Percentiles rank a stretch among this genome's conserved stretches.
phyloP scores from a whole-genome alignment of 352 stramenopile genomes.

The Pythium grandisporangium region DNA sequence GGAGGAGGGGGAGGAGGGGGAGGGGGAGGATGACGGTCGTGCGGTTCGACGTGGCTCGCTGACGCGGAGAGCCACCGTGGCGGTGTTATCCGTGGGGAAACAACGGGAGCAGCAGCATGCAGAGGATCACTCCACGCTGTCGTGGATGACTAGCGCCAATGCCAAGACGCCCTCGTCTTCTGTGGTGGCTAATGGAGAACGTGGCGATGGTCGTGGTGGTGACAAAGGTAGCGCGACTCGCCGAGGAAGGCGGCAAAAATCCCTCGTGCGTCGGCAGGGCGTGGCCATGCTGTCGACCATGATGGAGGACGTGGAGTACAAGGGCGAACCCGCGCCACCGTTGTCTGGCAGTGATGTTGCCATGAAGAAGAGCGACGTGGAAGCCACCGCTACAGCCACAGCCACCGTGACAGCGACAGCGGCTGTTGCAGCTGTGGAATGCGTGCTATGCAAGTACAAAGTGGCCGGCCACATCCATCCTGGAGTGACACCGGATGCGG shows the following conservation, averaged over 20 bases:
- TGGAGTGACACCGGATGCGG: conserved; percentile 4
- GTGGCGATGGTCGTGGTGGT: too few species aligned
- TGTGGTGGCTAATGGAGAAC: too few species aligned
- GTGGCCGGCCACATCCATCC: conserved; percentile 11
- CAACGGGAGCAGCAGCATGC: too few species aligned
- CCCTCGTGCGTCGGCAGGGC: conserved; percentile 6
- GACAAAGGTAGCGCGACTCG: background rate
- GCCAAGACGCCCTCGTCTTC: too few species aligned
- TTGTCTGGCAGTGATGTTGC: too few species aligned
- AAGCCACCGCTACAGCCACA: background rate
- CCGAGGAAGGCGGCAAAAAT: conserved; percentile 8
- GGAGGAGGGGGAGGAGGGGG: too few species aligned
- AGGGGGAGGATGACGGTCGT: too few species aligned
- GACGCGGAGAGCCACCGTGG: conserved; percentile 11
- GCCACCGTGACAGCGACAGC: background rate
- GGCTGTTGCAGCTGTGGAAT: conserved; percentile 1
- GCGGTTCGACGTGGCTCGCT: conserved; percentile 9
- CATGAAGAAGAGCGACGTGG: too few species aligned
- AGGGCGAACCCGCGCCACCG: background rate
- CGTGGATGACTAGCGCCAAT: too few species aligned
- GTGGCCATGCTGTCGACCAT: conserved; percentile 14
- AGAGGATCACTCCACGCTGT: too few species aligned
- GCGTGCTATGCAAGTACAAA: conserved; percentile 16
- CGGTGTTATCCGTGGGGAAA: conserved; percentile 11
- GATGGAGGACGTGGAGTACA: conserved; percentile 8